Percentiles rank a stretch among this genome's conserved stretches.
These are phyloP conservation scores for Citrus mangshanensis DNA, from an alignment of 345 rosid species.

Conservation along the genomic window DNA sequence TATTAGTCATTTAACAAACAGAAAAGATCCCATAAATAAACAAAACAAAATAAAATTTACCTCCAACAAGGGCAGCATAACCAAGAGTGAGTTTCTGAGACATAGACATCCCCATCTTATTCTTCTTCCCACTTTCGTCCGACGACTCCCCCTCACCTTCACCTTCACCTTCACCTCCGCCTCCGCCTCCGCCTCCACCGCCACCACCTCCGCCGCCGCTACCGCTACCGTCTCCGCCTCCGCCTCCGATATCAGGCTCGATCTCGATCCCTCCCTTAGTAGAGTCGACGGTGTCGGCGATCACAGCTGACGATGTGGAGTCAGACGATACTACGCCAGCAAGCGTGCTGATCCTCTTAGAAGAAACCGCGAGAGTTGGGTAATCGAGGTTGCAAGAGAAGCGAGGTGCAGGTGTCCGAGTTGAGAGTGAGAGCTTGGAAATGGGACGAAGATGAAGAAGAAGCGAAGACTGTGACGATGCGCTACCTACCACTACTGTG, in stretches of 20 bases:
- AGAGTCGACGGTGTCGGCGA: constrained; percentile 21
- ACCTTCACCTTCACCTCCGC: constrained; percentile 17
- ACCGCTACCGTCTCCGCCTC: constrained; percentile 2
- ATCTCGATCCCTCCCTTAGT: constrained; percentile 23
- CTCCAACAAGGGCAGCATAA: constrained; percentile 70
- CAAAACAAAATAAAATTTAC: constrained; percentile 22
- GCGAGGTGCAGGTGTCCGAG: not conserved
- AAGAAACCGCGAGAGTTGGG: constrained; percentile 7
- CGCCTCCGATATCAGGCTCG: constrained; percentile 16
- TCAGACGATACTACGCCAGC: constrained; percentile 25
- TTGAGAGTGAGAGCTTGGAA: constrained; percentile 21
- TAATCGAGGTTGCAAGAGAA: not conserved
- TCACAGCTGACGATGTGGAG: constrained; percentile 21
- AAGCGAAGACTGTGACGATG: constrained; percentile 39
- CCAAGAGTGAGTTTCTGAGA: constrained; percentile 65
- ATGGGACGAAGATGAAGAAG: constrained; percentile 17
- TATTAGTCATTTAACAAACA: not conserved
- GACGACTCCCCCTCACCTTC: constrained; percentile 31
- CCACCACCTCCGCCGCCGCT: constrained; percentile 12
- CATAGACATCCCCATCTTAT: constrained; percentile 52
- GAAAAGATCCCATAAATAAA: not conserved
- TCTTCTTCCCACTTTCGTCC: constrained; percentile 34
- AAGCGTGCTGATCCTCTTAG: constrained; percentile 12
- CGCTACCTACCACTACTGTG: constrained; percentile 14
- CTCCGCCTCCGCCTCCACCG: not conserved